Evolutionary conservation across 208 protist genomes (phyloP), one percentile per base, ranked within the genome.

Genomic region (Leishmania aethiopica): DNA sequence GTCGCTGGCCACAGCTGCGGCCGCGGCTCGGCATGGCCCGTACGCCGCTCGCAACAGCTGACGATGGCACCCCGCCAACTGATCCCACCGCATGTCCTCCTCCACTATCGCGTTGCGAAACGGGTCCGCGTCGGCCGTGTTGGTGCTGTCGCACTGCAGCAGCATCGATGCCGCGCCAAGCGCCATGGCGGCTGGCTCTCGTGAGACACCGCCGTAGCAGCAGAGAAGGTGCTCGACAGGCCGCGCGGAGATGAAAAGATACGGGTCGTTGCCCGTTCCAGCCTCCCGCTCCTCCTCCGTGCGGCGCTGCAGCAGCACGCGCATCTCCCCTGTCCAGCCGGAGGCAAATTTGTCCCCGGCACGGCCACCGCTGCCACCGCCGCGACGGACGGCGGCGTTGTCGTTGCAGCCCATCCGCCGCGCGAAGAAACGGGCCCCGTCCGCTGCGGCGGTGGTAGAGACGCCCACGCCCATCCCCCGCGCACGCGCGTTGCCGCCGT

Each of bases 31-130:
- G 25, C 78, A 62, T 37, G 86, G 62, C 11, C 77, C 64, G 28
- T 70, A 72, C 3, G 92, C 88, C 40, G 79, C 78, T n/a, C 86
- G 82, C 78, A 96, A 75, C 28, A 97, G 19, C 66, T 90, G 83
- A 49, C 94, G 88, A 70, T 97, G 90, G 77, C 90, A 95, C 17
- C 80, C 75, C 28, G 75, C 90, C 28, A 97, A n/a, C 75, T 92
- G 89, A 51, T 86, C 83, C 93, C 94, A 97, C 25, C 89, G 84
- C 42, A 77, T 15, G 64, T 93, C 86, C 81, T 95, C 91, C 69
- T 84, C 71, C 17, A 89, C 84, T 49, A 92, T 89, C 40, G 84
- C 88, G 70, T 83, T 74, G 55, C 77, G 74, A 32, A 90, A 60
- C 74, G 89, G 81, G 60, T 90, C 86, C 37, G 86, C 83, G 45